Conservation (phyloP, 2,329 filamentous ascomycete species). For the Talaromyces sp. region DNA sequence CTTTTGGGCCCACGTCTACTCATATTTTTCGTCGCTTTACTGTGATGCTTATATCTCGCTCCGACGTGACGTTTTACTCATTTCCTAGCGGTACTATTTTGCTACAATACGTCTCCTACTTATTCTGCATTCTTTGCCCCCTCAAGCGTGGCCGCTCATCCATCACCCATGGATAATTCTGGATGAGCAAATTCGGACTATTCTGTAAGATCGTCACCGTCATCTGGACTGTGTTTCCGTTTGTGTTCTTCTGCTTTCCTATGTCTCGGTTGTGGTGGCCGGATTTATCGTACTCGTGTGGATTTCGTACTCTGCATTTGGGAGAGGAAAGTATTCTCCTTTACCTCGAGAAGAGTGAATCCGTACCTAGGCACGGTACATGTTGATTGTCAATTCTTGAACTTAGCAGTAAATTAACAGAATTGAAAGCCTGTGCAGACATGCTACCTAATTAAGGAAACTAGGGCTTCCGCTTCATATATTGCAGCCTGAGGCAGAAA, state of each 20-base stretch:
- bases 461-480: neutral
- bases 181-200: neutral
- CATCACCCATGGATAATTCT: constrained; percentile 19
- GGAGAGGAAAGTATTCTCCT: neutral
- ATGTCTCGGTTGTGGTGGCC: neutral
- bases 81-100: no score
- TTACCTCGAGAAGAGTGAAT: neutral
- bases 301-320: neutral
- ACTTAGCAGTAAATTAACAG: neutral
- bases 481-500: constrained; percentile 1
- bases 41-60: no score
- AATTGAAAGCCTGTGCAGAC: neutral
- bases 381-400: neutral
- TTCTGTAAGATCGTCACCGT: neutral
- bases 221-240: neutral
- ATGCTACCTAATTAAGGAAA: no score
- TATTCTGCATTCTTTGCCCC: constrained; percentile 9
- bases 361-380: neutral
- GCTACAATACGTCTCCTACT: no score
- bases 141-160: constrained; percentile 36
- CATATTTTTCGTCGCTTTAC: no score
- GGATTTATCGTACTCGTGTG: neutral
- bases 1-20: no score
- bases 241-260: neutral
- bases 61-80: no score